Evolutionary conservation across 1,284 basidiomycete genomes (phyloP).

Genomic region (Bondarzewia mesenterica): DNA sequence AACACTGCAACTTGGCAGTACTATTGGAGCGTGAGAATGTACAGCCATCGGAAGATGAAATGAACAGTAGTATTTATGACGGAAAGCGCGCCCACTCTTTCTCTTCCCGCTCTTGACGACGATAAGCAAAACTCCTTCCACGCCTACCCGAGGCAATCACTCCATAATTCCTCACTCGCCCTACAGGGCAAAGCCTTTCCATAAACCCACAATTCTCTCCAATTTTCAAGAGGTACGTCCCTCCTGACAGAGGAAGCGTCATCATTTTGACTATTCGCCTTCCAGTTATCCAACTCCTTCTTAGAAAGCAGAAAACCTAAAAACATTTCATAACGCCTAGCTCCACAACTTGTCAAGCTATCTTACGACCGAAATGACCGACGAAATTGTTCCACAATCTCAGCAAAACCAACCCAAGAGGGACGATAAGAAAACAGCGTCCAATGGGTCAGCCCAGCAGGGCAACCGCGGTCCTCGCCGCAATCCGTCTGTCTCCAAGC

Average conservation of each 20-base stretch:
- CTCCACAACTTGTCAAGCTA: conserved; percentile 27
- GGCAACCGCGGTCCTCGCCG: conserved; percentile 37
- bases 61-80: neutral
- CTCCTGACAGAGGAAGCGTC: neutral
- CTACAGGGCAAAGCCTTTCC: conserved; percentile 77
- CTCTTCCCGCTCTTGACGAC: conserved; percentile 25
- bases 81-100: conserved; percentile 1
- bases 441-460: conserved; percentile 18
- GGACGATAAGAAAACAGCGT: conserved; percentile 58
- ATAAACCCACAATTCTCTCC: conserved; percentile 18
- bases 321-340: conserved; percentile 43
- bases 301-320: conserved; percentile 37
- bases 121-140: conserved; percentile 39
- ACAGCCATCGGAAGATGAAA: conserved; percentile 12
- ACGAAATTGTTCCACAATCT: conserved; percentile 56
- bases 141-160: conserved; percentile 52
- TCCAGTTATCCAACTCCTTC: conserved; percentile 18
- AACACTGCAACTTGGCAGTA: no score
- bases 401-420: conserved; percentile 39
- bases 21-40: conserved; percentile 11
- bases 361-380: conserved; percentile 80
- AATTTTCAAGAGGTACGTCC: conserved; percentile 27
- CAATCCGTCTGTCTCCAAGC: conserved; percentile 43
- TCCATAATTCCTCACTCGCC: conserved; percentile 67
- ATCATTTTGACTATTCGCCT: neutral